Evolutionary conservation across 257 asterid genomes (phyloP).

Genomic region (Gynochthodes officinalis): DNA sequence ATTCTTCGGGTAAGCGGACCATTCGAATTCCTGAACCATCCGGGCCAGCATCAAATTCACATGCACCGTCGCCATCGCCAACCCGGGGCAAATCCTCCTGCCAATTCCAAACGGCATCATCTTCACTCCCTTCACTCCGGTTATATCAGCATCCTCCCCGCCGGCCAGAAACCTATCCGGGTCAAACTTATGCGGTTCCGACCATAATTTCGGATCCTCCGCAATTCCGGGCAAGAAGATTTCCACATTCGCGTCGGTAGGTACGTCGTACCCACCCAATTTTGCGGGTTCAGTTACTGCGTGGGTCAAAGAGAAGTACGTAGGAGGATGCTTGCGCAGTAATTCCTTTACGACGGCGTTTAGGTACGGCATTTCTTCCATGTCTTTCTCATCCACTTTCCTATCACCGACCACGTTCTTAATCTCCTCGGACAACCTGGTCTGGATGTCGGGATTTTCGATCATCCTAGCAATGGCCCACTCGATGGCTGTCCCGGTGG

Average conservation of each 20-base stretch:
- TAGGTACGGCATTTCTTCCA: slow-evolving; percentile 71
- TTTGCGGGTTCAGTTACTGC: slow-evolving; percentile 68
- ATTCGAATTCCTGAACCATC: slow-evolving; percentile 87
- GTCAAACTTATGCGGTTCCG: slow-evolving; percentile 67
- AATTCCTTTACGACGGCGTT: slow-evolving; percentile 78
- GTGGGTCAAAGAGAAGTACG: slow-evolving; percentile 66
- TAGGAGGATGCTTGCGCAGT: slow-evolving; percentile 82
- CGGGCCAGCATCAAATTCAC: slow-evolving; percentile 71
- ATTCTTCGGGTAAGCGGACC: slow-evolving; percentile 64
- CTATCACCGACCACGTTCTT: slow-evolving; percentile 42
- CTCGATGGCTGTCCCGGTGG: slow-evolving; percentile 83
- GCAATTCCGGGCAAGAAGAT: slow-evolving; percentile 55
- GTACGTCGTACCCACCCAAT: slow-evolving; percentile 74
- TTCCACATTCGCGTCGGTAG: slow-evolving; percentile 65
- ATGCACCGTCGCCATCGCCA: slow-evolving; percentile 76
- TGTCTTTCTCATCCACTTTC: slow-evolving; percentile 65
- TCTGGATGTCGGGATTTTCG: slow-evolving; percentile 61
- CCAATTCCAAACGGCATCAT: slow-evolving; percentile 92
- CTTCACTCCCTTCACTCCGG: slow-evolving; percentile 65
- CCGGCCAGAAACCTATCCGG: slow-evolving; percentile 70
- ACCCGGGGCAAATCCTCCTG: slow-evolving; percentile 92
- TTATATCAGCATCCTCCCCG: slow-evolving; percentile 75
- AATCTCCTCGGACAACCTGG: slow-evolving; percentile 61
- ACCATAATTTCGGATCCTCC: slow-evolving; percentile 75
- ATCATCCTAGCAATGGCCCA: slow-evolving; percentile 83